Evolutionary conservation across 2,329 filamentous ascomycete genomes (phyloP).

Genomic region (Metarhizium guizhouense): DNA sequence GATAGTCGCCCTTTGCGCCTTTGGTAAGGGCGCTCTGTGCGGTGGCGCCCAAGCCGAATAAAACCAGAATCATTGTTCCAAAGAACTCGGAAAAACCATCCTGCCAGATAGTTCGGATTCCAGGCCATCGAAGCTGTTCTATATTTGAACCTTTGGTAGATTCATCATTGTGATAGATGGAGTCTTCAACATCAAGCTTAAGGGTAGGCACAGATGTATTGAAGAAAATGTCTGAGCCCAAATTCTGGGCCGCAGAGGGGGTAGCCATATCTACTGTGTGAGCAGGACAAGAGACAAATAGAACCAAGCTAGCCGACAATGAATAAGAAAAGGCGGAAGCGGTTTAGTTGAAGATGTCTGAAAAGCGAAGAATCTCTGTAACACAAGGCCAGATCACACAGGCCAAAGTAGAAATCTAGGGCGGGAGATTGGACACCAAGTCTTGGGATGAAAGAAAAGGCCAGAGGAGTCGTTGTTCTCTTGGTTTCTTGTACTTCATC

Average conservation of each 20-base stretch:
- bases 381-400: too few species aligned
- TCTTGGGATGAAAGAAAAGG: too few species aligned
- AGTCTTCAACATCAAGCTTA: constrained; percentile 21
- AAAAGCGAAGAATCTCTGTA: too few species aligned
- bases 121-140: constrained; percentile 38
- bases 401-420: too few species aligned
- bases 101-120: constrained; percentile 38
- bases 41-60: constrained; percentile 64
- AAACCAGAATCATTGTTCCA: constrained; percentile 56
- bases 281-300: not conserved
- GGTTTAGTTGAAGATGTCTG: too few species aligned
- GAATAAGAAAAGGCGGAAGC: too few species aligned
- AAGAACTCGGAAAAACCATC: constrained; percentile 61
- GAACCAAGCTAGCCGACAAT: too few species aligned
- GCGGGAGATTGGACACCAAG: too few species aligned
- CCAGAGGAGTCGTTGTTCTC: too few species aligned
- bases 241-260: constrained; percentile 15
- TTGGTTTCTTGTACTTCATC: too few species aligned
- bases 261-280: constrained; percentile 18
- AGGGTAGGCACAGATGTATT: constrained; percentile 20
- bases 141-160: constrained; percentile 8
- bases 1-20: constrained; percentile 36
- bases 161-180: constrained; percentile 11
- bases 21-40: constrained; percentile 57
- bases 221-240: constrained; percentile 23